These are phyloP conservation scores for Barnettozyma pratensis DNA, from an alignment of 805 yeast genomes.

Conservation along the genomic window DNA sequence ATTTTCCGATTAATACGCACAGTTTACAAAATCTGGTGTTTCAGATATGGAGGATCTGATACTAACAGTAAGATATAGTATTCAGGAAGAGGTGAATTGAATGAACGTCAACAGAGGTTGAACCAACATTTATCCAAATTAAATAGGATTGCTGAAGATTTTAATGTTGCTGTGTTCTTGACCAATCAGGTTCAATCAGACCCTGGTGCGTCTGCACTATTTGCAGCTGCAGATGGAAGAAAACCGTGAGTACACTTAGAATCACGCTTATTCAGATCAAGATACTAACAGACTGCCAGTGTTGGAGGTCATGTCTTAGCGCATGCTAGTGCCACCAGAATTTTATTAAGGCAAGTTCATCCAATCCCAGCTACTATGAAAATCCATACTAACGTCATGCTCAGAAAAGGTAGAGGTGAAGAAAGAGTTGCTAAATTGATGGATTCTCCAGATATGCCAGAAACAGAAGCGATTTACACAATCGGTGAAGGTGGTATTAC, in stretches of 20 bases:
- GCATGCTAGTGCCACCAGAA: slow-evolving; percentile 75
- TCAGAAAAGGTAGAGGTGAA: slow-evolving; percentile 70
- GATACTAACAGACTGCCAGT: slow-evolving; percentile 14
- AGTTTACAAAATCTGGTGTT: too few species aligned
- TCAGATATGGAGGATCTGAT: too few species aligned
- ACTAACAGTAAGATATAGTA: slow-evolving; percentile 30
- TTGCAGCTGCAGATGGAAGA: slow-evolving; percentile 78
- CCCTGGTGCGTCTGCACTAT: slow-evolving; percentile 75
- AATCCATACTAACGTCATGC: too few species aligned
- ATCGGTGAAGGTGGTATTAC: slow-evolving; percentile 66
- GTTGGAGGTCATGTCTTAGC: slow-evolving; percentile 82
- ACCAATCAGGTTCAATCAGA: slow-evolving; percentile 80
- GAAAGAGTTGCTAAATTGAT: slow-evolving; percentile 76
- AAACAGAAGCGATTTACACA: slow-evolving; percentile 69
- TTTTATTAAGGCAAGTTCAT: slow-evolving; percentile 37
- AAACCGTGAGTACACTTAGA: slow-evolving; percentile 42
- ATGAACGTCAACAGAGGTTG: slow-evolving; percentile 67
- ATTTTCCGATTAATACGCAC: too few species aligned
- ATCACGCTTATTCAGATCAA: too few species aligned
- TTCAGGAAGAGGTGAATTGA: slow-evolving; percentile 71
- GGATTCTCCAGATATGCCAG: slow-evolving; percentile 82
- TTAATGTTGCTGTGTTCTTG: slow-evolving; percentile 70
- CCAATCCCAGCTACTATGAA: not conserved
- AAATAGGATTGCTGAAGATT: slow-evolving; percentile 67
- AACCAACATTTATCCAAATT: slow-evolving; percentile 50